Evolutionary conservation across 495 filamentous ascomycete genomes (phyloP).

Genomic region (Penicillium cosmopolitanum): DNA sequence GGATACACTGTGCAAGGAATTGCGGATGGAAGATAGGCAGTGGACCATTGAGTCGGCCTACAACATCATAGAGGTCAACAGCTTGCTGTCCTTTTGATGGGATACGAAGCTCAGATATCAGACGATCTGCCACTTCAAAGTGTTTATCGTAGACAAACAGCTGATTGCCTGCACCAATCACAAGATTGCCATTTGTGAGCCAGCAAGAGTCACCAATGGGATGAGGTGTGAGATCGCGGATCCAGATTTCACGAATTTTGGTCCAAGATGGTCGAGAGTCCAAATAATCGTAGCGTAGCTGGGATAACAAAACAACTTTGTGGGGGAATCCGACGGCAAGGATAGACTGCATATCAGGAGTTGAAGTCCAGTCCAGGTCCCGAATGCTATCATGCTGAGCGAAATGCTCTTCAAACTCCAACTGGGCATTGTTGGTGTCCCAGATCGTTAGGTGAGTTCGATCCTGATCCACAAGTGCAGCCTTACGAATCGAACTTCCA

Average conservation of each 20-base stretch:
- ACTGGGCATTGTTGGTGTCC: conserved; percentile 79
- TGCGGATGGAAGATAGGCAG: conserved; percentile 94
- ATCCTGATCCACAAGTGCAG: conserved; percentile 74
- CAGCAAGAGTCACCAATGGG: conserved; percentile 93
- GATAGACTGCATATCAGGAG: conserved; percentile 87
- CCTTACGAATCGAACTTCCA: conserved; percentile 84
- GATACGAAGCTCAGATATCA: conserved; percentile 66
- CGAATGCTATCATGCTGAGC: conserved; percentile 73
- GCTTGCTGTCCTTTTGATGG: conserved; percentile 52
- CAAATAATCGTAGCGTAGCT: conserved; percentile 93
- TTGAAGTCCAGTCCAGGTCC: conserved; percentile 94
- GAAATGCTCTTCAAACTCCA: conserved; percentile 81
- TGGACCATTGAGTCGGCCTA: conserved; percentile 81
- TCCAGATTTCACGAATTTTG: conserved; percentile 77
- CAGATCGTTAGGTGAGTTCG: conserved; percentile 87
- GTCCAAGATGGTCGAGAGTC: conserved; percentile 92
- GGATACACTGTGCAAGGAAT: conserved; percentile 85
- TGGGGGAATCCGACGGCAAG: conserved; percentile 90
- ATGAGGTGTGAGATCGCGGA: conserved; percentile 81
- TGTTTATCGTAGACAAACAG: conserved; percentile 84
- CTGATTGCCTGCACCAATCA: conserved; percentile 90
- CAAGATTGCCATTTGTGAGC: conserved; percentile 79
- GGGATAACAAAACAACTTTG: conserved; percentile 80
- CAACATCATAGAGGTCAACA: conserved; percentile 76
- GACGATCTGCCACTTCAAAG: conserved; percentile 64